Evolutionary conservation across 345 rosid genomes (phyloP).

Genomic region (Eucalyptus shirleyi): DNA sequence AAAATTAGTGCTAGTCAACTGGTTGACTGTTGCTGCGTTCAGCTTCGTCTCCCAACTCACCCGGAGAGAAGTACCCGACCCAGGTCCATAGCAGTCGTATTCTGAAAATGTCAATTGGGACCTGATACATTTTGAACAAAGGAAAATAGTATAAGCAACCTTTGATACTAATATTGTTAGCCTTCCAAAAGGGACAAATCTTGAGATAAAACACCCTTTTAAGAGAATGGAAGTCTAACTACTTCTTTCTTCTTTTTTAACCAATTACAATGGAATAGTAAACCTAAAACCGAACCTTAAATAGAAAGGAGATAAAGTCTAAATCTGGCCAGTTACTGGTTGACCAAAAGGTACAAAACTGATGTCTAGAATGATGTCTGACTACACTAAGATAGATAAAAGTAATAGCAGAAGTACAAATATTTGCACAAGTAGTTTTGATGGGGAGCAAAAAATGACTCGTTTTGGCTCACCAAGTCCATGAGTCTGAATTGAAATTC

Average conservation of each 20-base stretch:
- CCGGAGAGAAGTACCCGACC: constrained; percentile 22
- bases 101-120: constrained; percentile 17
- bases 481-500: background rate
- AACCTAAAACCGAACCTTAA: background rate
- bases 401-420: background rate
- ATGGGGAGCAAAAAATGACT: background rate
- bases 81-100: constrained; percentile 19
- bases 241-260: background rate
- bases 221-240: background rate
- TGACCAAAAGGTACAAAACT: background rate
- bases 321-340: background rate
- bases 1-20: constrained; percentile 15
- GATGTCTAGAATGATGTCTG: background rate
- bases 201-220: background rate
- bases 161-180: background rate
- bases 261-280: background rate
- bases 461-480: background rate
- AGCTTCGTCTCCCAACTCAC: constrained; percentile 34
- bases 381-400: background rate
- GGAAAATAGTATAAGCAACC: background rate
- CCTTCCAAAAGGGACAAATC: background rate
- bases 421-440: background rate
- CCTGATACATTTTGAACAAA: constrained; percentile 1
- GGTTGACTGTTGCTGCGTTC: background rate
- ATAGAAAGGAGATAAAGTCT: background rate